Evolutionary conservation across 2,329 filamentous ascomycete genomes (phyloP), one percentile per base, ranked within the genome.

Genomic region (Penicillium sp.): DNA sequence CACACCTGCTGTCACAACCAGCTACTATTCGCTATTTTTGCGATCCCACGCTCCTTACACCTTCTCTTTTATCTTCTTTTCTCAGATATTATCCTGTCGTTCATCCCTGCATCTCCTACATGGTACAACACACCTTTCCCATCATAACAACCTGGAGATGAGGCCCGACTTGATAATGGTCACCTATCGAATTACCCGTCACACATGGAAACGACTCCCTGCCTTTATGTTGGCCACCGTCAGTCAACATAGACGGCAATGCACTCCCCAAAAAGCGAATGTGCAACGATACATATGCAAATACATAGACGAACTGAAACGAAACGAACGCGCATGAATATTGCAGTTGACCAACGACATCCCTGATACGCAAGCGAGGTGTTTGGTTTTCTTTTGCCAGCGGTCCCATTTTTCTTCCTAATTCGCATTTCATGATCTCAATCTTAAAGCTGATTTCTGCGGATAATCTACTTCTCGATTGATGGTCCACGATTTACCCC

Each of bases 261-360:
- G 50, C 52, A 40, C 37, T 36, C 56, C 56, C 36, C 17, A 16
- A 49, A 57, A 63, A 54, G 62, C 57, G 58, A 62, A 63, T 62
- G 59, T 58, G 61, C 60, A 58, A 64, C 52, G 55, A 64, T 64
- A 62, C 57, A 63, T 59, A 64, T 54, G 61, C 62, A 52, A 58
- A 47, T 51, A 55, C 55, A 66, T 64, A 64, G 63, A 66, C 59
- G 63, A 66, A 63, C 63, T 59, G 61, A 63, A 58, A 65, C 58
- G 63, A 64, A 64, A 66, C 51, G 63, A 55, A 66, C 55, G 56
- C 62, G 55, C 60, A 61, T 62, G 60, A 61, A 61, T 38, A 59
- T 57, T 57, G 54, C 61, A 52, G 46, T 55, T 63, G 55, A 57
- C 57, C 60, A 59, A 64, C 50, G 60, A 59, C 61, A 59, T 58